These are phyloP conservation scores for Candida buenavistaensis DNA, from an alignment of 1,139 yeast genomes.

Conservation along the genomic window DNA sequence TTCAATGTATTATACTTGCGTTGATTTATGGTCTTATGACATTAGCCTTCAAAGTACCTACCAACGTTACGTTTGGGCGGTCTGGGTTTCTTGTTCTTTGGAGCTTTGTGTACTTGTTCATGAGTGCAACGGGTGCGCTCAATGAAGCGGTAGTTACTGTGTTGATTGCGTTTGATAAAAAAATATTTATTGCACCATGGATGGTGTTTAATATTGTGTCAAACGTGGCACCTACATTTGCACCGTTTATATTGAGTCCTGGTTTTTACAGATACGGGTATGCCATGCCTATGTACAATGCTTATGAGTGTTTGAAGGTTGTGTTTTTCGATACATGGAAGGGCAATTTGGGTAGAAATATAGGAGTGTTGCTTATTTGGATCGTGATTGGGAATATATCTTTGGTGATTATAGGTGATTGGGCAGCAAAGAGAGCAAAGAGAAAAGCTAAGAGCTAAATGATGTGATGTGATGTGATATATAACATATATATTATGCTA, in stretches of 20 bases:
- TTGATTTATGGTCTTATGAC: constrained; percentile 57
- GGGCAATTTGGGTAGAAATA: constrained; percentile 55
- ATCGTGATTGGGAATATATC: constrained; percentile 42
- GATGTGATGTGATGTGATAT: no score
- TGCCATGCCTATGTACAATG: constrained; percentile 64
- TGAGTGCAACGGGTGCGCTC: constrained; percentile 64
- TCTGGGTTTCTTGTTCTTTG: constrained; percentile 53
- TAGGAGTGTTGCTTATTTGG: constrained; percentile 63
- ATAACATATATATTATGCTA: constrained; percentile 12
- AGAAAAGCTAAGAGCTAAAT: constrained; percentile 7
- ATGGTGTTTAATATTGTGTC: constrained; percentile 58
- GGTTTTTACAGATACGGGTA: constrained; percentile 62
- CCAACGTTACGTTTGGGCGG: constrained; percentile 53
- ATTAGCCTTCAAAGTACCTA: constrained; percentile 59
- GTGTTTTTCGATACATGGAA: constrained; percentile 57
- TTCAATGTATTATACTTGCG: constrained; percentile 52
- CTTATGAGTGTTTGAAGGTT: constrained; percentile 55
- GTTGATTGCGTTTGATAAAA: constrained; percentile 45
- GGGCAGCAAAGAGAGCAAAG: constrained; percentile 12
- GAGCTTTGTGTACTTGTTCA: constrained; percentile 54
- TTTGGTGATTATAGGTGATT: constrained; percentile 14
- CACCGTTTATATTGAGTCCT: constrained; percentile 55
- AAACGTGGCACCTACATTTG: constrained; percentile 62
- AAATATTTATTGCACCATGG: constrained; percentile 58
- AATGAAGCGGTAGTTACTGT: constrained; percentile 58